Evolutionary conservation across 1,284 basidiomycete genomes (phyloP), one percentile per base, ranked within the genome.

Genomic region (Meripilus lineatus): DNA sequence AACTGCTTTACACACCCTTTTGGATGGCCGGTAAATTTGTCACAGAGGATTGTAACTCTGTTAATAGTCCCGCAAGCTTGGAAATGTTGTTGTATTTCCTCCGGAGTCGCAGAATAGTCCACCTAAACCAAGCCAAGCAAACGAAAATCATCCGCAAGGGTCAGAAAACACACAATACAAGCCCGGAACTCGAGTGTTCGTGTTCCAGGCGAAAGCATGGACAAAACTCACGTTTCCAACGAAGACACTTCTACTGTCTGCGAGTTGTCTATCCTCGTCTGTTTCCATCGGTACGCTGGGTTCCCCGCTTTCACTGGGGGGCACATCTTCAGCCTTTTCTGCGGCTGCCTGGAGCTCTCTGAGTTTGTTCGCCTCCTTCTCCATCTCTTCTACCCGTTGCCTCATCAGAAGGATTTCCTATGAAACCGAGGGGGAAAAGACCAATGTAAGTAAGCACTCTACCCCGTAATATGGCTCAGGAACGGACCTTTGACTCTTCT

Each of bases 11-110:
- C 82, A 50, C 54, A 94, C 91, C 95, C 96, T 81, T 98, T 99
- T 32, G 96, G 95, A 72, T 98, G 95, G 35, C 96, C 96, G 14
- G 95, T 98, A 66, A 97, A 99, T 71, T 99, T 99, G 77, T 99
- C 96, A 67, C 96, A 99, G 21, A 99, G 80, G 59, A 99, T 99
- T 0, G 96, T 99, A 40, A 99, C 93, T 56, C 96, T 83, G 71
- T 99, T 99, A 67, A 99, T 99, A 17, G 90, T 94, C 5, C 96
- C 96, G 62, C 94, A 98, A 21, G 93, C 85, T 62, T 93, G 89
- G 71, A 99, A 99, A 66, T 99, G 96, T 34, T 79, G 84, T 69
- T 99, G 96, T 46, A 99, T 93, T 65, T 99, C 96, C 68, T 99
- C 96, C 13, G 96, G 96, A 22, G 96, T 97, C 6, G 95, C 89